Evolutionary conservation across 768 basidiomycete species (phyloP), one percentile per base, ranked within the genome.

Genomic region (Melanogaster broomeanus): DNA sequence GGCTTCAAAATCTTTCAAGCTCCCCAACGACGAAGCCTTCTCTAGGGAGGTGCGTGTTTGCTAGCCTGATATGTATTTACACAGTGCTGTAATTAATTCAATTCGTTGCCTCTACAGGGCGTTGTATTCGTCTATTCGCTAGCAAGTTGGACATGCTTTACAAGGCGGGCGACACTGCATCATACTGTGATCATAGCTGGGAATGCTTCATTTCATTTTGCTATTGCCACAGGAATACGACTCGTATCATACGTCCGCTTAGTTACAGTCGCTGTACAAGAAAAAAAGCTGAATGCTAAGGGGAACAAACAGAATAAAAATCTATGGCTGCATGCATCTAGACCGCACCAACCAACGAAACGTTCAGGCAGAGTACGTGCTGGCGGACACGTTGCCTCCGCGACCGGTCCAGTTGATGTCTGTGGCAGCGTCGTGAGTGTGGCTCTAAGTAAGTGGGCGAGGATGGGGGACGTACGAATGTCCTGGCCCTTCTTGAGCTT

Each of bases 361-460:
- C 40, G 28, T 55, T 73, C 77, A 87, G 55, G 83, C 87, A 60
- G 74, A 74, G 81, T 98, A 98, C 45, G 88, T 84, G 55, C 83
- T 87, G 34, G 94, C 88, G 48, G 96, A 93, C 50, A 96, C 93
- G 60, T 87, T 93, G 59, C 96, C 96, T 45, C 96, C 96, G 59
- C 93, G 92, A 41, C 96, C 96, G 61, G 95, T 98, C 96, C 96
- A 98, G 81, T 97, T 98, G 76, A 96, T 79, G 76, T 99, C 96
- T 90, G 53, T 12, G 31, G 16, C 4, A 44, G 16, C 9, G 25
- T 27, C 10, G 35, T 62, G 52, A 54, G 47, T 27, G 49, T 24
- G 13, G 24, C 21, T 19, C 27, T 9, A 16, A 41, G 11, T 25
- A 45, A 22, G 37, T 27, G n/a, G 6, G 18, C 5, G 19, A 35